Base-by-base conservation (phyloP, 192 early-diverging fungal species). In the Coemansia sp. region DNA sequence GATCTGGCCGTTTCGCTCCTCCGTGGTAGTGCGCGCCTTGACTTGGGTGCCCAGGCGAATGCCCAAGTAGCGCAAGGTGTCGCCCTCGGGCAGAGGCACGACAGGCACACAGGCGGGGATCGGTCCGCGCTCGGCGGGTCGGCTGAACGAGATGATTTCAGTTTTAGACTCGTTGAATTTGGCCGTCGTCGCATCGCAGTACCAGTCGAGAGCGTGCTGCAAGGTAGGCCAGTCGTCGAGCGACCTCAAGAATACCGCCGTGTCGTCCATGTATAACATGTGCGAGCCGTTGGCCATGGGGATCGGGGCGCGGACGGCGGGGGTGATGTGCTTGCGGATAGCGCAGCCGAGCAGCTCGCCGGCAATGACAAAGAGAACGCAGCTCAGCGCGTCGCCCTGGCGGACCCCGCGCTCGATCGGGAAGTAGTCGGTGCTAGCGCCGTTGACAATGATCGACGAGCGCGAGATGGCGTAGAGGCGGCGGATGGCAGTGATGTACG, bases 251-350 rank as follows among this genome's bases (percentile, higher is more conserved):
- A 52, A 25, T 22, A 50, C 47, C 11, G 31, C 58, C 14, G 58
- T 60, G 32, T 60, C 38, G 27, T 60, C 49, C 58, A 52, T 61
- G 18, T 61, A 61, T 5, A 46, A 35, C 17, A 43, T 43, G 35
- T 61, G 59, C 9, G 46, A 40, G 34, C 26, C 10, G 23, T 49
- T 10, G 14, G 35, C 4, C 5, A 15, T 36, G 6, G 55, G 55
- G 5, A 57, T 34, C 30, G 3, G 4, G 19, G 38, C 19, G 5
- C 9, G 23, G 8, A 38, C 55, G 2, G n/a, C 27, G 4, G 5
- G 1, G 22, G 30, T 18, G 34, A 57, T 15, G 6, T 18, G 14
- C 7, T 45, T 21, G 23, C 55, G 41, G 5, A 57, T 23, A 8
- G 55, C 55, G 41, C 42, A 57, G 2, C 43, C 42, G 4, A 57